phyloP scores from a whole-genome alignment of 371 early-diverging fungal species.

The Ordospora colligata region DNA sequence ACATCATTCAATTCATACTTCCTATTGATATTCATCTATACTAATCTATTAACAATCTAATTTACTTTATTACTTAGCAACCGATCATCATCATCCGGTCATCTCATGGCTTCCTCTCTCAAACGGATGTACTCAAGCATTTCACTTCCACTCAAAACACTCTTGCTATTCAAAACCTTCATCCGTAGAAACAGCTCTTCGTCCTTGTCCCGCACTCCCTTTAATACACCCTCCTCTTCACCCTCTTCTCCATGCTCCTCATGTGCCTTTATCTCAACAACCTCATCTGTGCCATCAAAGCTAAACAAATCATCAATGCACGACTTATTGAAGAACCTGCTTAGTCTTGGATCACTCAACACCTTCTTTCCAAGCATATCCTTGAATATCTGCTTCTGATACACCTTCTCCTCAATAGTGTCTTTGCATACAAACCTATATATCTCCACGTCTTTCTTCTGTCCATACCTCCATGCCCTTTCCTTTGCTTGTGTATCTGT shows the following conservation, averaged over 20 bases:
- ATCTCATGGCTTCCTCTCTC: not conserved
- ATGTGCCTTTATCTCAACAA: not conserved
- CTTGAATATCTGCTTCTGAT: slow-evolving; percentile 69
- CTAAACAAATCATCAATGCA: slow-evolving; percentile 71
- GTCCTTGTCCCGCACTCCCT: slow-evolving; percentile 14
- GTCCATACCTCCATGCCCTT: slow-evolving; percentile 87
- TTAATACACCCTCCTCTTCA: not conserved
- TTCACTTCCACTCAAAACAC: not conserved
- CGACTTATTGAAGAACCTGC: slow-evolving; percentile 72
- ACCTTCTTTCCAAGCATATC: slow-evolving; percentile 84
- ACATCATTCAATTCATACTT: too few relatives aligned
- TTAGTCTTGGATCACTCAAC: slow-evolving; percentile 76
- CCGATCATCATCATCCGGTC: not conserved
- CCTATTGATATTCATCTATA: too few relatives aligned
- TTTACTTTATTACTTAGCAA: not conserved
- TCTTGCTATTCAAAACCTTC: slow-evolving; percentile 1
- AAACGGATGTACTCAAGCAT: not conserved
- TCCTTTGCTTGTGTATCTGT: slow-evolving; percentile 88
- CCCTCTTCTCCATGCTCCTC: not conserved
- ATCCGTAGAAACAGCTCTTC: not conserved
- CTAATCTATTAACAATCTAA: too few relatives aligned
- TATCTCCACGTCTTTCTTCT: slow-evolving; percentile 75
- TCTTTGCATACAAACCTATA: slow-evolving; percentile 87
- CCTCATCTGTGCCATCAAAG: slow-evolving; percentile 63
- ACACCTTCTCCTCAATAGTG: slow-evolving; percentile 73